Percentiles rank a stretch among this genome's conserved stretches.
Evolutionary conservation across 306 rosid species (phyloP).

Genomic region (Glycine soja): DNA sequence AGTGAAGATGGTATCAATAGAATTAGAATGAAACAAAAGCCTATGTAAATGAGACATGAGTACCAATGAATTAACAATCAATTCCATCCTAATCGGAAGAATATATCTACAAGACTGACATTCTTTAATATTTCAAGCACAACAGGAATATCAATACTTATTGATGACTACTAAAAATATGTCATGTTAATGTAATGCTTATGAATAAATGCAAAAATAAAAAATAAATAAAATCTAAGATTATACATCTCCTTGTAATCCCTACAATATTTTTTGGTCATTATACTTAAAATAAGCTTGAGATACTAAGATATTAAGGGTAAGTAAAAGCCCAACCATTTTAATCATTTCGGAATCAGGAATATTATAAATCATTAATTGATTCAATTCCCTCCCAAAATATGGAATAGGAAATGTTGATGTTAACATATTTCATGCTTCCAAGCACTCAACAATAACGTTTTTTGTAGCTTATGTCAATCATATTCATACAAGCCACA

Average conservation of each 20-base stretch:
- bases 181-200: neutral
- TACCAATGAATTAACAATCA: slow-evolving; percentile 3
- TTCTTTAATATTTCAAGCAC: slow-evolving; percentile 32
- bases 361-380: neutral
- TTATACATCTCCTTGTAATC: neutral
- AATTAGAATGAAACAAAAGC: slow-evolving; percentile 4
- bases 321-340: no score
- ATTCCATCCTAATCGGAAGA: slow-evolving; percentile 16
- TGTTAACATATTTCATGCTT: slow-evolving; percentile 29
- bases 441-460: neutral
- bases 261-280: slow-evolving; percentile 15
- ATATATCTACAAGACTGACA: slow-evolving; percentile 21
- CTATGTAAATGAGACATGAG: neutral
- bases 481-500: no score
- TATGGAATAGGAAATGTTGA: slow-evolving; percentile 17
- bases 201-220: no score
- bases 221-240: no score
- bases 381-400: neutral
- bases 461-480: neutral
- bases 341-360: slow-evolving; percentile 15
- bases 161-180: neutral
- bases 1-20: neutral
- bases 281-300: slow-evolving; percentile 10
- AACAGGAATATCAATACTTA: slow-evolving; percentile 22
- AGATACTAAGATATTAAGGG: slow-evolving; percentile 20